Evolutionary conservation across 1,139 yeast species (phyloP).

Genomic region (Geotrichum australiense): DNA sequence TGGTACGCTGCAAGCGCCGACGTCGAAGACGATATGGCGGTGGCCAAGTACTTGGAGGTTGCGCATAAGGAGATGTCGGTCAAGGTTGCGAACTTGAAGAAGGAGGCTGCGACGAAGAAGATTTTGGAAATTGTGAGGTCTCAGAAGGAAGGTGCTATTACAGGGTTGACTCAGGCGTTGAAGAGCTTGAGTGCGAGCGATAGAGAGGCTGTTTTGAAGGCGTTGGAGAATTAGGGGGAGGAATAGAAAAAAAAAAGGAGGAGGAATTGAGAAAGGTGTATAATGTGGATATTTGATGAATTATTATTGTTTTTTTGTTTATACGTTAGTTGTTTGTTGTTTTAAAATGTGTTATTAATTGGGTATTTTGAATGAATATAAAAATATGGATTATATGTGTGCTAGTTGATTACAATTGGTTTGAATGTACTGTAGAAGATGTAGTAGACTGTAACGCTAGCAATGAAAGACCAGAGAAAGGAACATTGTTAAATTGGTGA

Average conservation of each 20-base stretch:
- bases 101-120: constrained; percentile 25
- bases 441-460: too few species aligned
- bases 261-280: too few species aligned
- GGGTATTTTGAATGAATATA: too few species aligned
- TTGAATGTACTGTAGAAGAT: too few species aligned
- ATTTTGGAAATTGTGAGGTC: constrained; percentile 22
- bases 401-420: too few species aligned
- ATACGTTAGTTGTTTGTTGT: too few species aligned
- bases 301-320: too few species aligned
- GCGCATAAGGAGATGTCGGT: constrained; percentile 59
- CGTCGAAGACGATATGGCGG: constrained; percentile 65
- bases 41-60: constrained; percentile 81
- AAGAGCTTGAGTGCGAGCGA: constrained; percentile 54
- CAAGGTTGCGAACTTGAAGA: constrained; percentile 49
- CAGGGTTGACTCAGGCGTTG: constrained; percentile 56
- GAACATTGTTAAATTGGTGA: too few species aligned
- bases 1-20: constrained; percentile 68
- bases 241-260: background rate
- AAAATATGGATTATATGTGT: too few species aligned
- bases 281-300: too few species aligned
- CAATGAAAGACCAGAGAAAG: too few species aligned
- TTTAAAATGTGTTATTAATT: too few species aligned
- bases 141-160: constrained; percentile 48
- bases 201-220: constrained; percentile 44
- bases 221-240: constrained; percentile 8